These are phyloP conservation scores for Brettanomyces bruxellensis DNA, from an alignment of 805 yeast species.

Conservation along the genomic window DNA sequence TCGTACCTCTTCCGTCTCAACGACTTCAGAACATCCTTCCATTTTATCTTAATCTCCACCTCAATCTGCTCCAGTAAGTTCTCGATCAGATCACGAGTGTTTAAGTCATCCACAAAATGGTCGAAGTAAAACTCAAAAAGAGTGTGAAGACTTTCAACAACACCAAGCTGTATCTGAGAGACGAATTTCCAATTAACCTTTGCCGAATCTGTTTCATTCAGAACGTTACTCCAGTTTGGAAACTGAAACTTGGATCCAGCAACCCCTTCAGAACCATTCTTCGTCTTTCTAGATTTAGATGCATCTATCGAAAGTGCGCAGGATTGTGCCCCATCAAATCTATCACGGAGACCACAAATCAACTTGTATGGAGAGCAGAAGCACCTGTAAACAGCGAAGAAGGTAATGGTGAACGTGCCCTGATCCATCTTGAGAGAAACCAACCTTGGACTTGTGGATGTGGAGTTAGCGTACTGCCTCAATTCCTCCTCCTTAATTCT, in stretches of 20 bases:
- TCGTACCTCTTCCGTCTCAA: constrained; percentile 13
- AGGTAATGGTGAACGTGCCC: constrained; percentile 54
- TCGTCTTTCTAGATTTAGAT: too few relatives aligned
- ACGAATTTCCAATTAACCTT: constrained; percentile 58
- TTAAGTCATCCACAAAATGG: constrained; percentile 64
- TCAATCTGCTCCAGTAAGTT: constrained; percentile 61
- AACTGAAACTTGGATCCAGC: constrained; percentile 4
- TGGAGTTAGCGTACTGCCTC: constrained; percentile 26
- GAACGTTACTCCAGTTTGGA: constrained; percentile 50
- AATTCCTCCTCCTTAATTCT: constrained; percentile 35
- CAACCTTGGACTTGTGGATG: constrained; percentile 10
- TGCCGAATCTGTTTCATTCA: constrained; percentile 27
- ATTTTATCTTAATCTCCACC: constrained; percentile 46
- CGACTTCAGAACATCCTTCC: constrained; percentile 32
- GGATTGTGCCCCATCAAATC: constrained; percentile 54
- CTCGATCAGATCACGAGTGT: constrained; percentile 49
- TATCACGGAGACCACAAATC: constrained; percentile 40
- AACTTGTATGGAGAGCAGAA: constrained; percentile 50
- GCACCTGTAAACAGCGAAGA: constrained; percentile 60
- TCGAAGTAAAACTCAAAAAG: constrained; percentile 65
- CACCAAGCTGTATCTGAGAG: constrained; percentile 72
- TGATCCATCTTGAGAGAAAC: constrained; percentile 47
- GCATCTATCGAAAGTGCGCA: constrained; percentile 44
- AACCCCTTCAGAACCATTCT: constrained; percentile 7
- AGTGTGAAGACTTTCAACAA: constrained; percentile 64